phyloP scores from a whole-genome alignment of 495 filamentous ascomycete species.

The Penicillium odoratum region DNA sequence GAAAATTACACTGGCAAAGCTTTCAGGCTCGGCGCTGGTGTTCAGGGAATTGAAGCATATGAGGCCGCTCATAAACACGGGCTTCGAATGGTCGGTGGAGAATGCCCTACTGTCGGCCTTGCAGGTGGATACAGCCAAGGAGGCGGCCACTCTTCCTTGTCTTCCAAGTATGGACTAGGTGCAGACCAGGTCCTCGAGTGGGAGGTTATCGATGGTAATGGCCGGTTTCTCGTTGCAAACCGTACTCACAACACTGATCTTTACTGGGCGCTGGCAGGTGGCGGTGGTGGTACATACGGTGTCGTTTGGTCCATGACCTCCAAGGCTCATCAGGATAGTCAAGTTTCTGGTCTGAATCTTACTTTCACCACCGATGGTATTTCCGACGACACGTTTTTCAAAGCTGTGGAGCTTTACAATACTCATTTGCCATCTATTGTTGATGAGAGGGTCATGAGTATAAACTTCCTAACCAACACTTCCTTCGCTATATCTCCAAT shows the following conservation, averaged over 20 bases:
- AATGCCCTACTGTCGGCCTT: conserved; percentile 38
- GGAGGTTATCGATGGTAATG: conserved; percentile 57
- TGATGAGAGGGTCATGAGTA: conserved; percentile 39
- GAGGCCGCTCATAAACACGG: conserved; percentile 33
- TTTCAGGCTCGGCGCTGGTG: conserved; percentile 46
- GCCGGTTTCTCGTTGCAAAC: conserved; percentile 50
- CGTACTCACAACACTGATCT: conserved; percentile 40
- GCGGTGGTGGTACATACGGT: conserved; percentile 17
- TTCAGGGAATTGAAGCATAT: conserved; percentile 47
- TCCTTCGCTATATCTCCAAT: conserved; percentile 42
- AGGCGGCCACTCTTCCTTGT: conserved; percentile 60
- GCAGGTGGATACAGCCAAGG: conserved; percentile 61
- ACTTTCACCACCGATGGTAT: conserved; percentile 12
- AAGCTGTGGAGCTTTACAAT: conserved; percentile 39
- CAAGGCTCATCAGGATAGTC: conserved; percentile 12
- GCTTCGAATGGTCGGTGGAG: conserved; percentile 31
- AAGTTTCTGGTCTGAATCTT: conserved; percentile 10
- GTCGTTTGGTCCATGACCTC: conserved; percentile 17
- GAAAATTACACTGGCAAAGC: conserved; percentile 47
- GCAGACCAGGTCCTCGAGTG: conserved; percentile 64
- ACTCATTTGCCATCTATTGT: conserved; percentile 39
- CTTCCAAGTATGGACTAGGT: conserved; percentile 54
- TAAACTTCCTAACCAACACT: conserved; percentile 36
- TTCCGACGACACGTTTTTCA: conserved; percentile 40
- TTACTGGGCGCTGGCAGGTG: conserved; percentile 18